Conservation (phyloP, 2,329 filamentous ascomycete species). For the Alternaria viburni region DNA sequence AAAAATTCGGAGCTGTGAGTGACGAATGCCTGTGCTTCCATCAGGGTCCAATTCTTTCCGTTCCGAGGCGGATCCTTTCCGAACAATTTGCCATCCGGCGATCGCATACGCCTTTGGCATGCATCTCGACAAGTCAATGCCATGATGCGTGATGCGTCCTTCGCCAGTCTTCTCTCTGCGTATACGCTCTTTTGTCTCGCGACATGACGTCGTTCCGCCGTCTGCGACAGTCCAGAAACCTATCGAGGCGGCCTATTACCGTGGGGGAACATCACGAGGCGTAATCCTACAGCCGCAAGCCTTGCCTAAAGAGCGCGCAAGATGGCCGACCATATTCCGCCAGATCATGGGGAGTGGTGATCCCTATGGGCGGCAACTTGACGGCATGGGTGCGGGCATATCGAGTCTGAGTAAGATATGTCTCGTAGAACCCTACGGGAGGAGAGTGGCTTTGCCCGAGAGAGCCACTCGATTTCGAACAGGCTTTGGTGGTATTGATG, state of each 20-base stretch:
- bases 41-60: slow-evolving; percentile 24
- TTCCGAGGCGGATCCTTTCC: slow-evolving; percentile 22
- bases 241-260: slow-evolving; percentile 63
- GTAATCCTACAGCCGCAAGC: slow-evolving; percentile 64
- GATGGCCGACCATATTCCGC: slow-evolving; percentile 64
- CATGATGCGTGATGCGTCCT: slow-evolving; percentile 33
- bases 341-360: slow-evolving; percentile 69
- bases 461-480: slow-evolving; percentile 11
- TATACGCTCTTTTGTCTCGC: slow-evolving; percentile 17
- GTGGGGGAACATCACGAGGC: slow-evolving; percentile 73
- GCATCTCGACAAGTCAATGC: slow-evolving; percentile 2
- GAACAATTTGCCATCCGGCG: slow-evolving; percentile 5
- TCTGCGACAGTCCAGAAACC: slow-evolving; percentile 22
- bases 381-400: slow-evolving; percentile 73
- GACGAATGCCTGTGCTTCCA: slow-evolving; percentile 6
- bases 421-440: slow-evolving; percentile 58
- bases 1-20: slow-evolving; percentile 24
- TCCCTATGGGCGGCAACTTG: slow-evolving; percentile 70
- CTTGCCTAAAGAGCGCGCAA: slow-evolving; percentile 54
- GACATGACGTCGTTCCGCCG: slow-evolving; percentile 10
- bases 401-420: slow-evolving; percentile 75
- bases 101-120: background rate
- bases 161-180: slow-evolving; percentile 23
- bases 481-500: slow-evolving; percentile 19
- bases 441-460: background rate